Percentiles rank a stretch among this genome's conserved stretches.
These are phyloP conservation scores for Lenzites betulinus DNA, from an alignment of 768 basidiomycete species.

Conservation along the genomic window DNA sequence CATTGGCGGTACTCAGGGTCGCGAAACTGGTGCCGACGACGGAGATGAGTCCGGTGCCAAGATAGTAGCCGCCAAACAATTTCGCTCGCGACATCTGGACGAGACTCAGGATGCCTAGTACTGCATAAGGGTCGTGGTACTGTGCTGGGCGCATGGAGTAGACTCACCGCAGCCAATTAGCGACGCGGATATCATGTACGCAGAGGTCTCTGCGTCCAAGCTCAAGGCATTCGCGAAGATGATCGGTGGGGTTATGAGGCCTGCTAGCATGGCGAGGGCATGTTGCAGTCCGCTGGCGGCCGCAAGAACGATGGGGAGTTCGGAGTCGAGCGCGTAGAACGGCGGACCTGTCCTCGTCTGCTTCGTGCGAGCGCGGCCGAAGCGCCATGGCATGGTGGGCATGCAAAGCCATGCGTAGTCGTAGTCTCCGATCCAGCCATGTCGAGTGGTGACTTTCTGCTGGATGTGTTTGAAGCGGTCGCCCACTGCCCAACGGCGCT, in stretches of 20 bases:
- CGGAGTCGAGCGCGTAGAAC: slow-evolving; percentile 73
- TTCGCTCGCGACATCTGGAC: slow-evolving; percentile 76
- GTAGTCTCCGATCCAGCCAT: slow-evolving; percentile 86
- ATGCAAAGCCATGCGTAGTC: slow-evolving; percentile 74
- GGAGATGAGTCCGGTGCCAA: slow-evolving; percentile 79
- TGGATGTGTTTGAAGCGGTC: slow-evolving; percentile 22
- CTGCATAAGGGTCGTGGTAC: too few relatives aligned
- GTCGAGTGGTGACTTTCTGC: slow-evolving; percentile 46
- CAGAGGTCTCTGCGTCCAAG: slow-evolving; percentile 56
- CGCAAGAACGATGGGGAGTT: slow-evolving; percentile 72
- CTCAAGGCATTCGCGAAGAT: slow-evolving; percentile 68
- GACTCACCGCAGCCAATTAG: slow-evolving; percentile 76
- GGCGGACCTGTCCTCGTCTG: slow-evolving; percentile 48
- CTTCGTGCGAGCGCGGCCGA: slow-evolving; percentile 31
- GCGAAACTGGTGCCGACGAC: slow-evolving; percentile 85
- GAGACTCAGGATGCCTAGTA: slow-evolving; percentile 66
- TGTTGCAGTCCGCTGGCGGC: slow-evolving; percentile 76
- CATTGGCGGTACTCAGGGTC: slow-evolving; percentile 71
- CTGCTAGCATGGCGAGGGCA: slow-evolving; percentile 81
- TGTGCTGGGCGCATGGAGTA: too few relatives aligned
- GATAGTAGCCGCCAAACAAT: slow-evolving; percentile 62
- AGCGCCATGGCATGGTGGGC: slow-evolving; percentile 61
- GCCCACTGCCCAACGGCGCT: slow-evolving; percentile 6
- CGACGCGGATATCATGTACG: slow-evolving; percentile 82
- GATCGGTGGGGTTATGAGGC: slow-evolving; percentile 82